phyloP scores from a whole-genome alignment of 2,329 filamentous ascomycete genomes.

The Diaporthe citriasiana region DNA sequence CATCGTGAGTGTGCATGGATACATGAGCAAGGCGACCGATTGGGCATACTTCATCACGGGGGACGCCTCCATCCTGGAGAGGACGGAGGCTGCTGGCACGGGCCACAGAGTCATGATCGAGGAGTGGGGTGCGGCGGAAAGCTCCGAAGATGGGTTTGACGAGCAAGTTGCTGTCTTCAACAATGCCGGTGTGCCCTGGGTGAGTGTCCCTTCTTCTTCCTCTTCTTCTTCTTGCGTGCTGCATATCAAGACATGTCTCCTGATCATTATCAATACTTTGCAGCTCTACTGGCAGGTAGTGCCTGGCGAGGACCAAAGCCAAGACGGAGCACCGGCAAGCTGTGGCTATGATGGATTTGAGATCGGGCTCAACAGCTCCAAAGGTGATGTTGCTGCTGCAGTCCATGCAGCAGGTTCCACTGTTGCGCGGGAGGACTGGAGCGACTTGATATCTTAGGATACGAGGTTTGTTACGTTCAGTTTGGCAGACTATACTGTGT shows the following conservation, averaged over 20 bases:
- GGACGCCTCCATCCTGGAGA: constrained; percentile 6
- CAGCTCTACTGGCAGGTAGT: constrained; percentile 18
- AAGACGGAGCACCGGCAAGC: constrained; percentile 20
- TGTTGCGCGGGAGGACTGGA: constrained; percentile 10
- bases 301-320: constrained; percentile 5
- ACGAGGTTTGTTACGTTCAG: neutral
- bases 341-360: constrained; percentile 23
- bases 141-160: constrained; percentile 10
- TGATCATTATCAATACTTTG: neutral
- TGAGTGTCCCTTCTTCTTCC: neutral
- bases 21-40: constrained; percentile 12
- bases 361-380: neutral
- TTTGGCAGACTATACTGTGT: neutral
- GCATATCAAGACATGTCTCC: neutral
- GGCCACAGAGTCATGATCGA: constrained; percentile 12
- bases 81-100: neutral
- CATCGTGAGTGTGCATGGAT: constrained; percentile 4
- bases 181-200: constrained; percentile 2
- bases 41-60: constrained; percentile 14
- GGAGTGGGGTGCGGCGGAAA: neutral
- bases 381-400: constrained; percentile 2
- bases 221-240: neutral
- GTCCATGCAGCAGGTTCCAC: neutral
- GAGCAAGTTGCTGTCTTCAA: constrained; percentile 2
- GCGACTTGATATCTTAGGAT: neutral